Base-by-base conservation (phyloP, 495 filamentous ascomycete species). In the Venustampulla echinocandica region DNA sequence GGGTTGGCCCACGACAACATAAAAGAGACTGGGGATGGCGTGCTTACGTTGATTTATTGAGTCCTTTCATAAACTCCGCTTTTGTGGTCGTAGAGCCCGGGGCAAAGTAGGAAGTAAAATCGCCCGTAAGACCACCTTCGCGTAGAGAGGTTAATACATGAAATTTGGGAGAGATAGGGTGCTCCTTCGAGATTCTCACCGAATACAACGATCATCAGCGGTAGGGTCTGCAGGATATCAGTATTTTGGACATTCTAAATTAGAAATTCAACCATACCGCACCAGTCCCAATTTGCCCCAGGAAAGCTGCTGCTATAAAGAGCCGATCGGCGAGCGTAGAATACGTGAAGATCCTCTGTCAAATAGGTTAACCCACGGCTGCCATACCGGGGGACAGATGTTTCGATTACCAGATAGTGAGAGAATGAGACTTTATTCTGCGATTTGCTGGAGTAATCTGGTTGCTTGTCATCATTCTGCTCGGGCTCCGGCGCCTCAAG, bases 401-500 rank as follows among this genome's bases (percentile, higher is more conserved):
- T 27, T 15, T 30, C 17, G 10, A 5, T 9, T 49, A 56, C 54
- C 34, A 52, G 24, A 25, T 52, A 59, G 35, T 53, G 17, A 4
- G 19, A 17, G 37, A 55, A 82, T 14, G 77, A 68, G 64, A 84
- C 81, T 63, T 76, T 73, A 37, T 84, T 65, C 20, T 79, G 67
- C 0, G 81, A 70, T 21, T 70, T 48, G 79, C 80, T 27, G 74
- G 80, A 55, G 84, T 57, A 57, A 40, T 57, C 49, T 3, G 49
- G 5, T 4, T 10, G 11, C n/a, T 35, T 40, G 7, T 40, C 37
- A 6, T 40, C 37, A 5, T 20, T n/a, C n/a, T 34, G n/a, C n/a
- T n/a, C n/a, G n/a, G n/a, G n/a, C n/a, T n/a, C n/a, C n/a, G n/a
- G n/a, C n/a, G n/a, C n/a, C n/a, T n/a, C n/a, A n/a, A n/a, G n/a